phyloP scores from a whole-genome alignment of 768 basidiomycete species.

The Phaeolepiota aurea region DNA sequence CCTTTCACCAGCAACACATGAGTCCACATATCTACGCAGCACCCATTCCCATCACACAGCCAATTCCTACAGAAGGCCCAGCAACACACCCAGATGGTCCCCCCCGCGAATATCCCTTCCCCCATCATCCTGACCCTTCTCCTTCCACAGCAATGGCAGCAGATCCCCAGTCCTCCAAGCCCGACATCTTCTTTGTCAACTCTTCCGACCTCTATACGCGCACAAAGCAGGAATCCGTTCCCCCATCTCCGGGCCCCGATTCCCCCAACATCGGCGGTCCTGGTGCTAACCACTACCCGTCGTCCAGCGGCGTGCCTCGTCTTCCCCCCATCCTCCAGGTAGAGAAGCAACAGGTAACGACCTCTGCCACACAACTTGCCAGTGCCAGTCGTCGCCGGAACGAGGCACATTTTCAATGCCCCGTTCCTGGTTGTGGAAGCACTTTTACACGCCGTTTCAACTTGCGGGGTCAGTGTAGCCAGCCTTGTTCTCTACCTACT shows the following conservation, averaged over 20 bases:
- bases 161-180: conserved; percentile 17
- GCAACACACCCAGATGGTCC: conserved; percentile 35
- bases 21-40: conserved; percentile 31
- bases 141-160: conserved; percentile 15
- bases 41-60: conserved; percentile 30
- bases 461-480: conserved; percentile 49
- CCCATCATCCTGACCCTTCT: conserved; percentile 22
- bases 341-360: conserved; percentile 93
- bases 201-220: conserved; percentile 50
- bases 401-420: conserved; percentile 88
- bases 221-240: conserved; percentile 25
- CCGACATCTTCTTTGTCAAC: conserved; percentile 38
- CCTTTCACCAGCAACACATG: conserved; percentile 23
- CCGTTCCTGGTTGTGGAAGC: conserved; percentile 91
- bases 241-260: conserved; percentile 26
- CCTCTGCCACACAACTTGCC: conserved; percentile 86
- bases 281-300: conserved; percentile 50
- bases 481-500: conserved; percentile 4
- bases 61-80: conserved; percentile 33
- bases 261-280: conserved; percentile 25
- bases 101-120: conserved; percentile 31
- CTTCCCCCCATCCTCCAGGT: conserved; percentile 85
- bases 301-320: conserved; percentile 40
- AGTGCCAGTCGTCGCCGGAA: conserved; percentile 85
- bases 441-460: conserved; percentile 96